Evolutionary conservation across 1,284 basidiomycete genomes (phyloP), one percentile per base, ranked within the genome.

Genomic region (Tremellales sp.): DNA sequence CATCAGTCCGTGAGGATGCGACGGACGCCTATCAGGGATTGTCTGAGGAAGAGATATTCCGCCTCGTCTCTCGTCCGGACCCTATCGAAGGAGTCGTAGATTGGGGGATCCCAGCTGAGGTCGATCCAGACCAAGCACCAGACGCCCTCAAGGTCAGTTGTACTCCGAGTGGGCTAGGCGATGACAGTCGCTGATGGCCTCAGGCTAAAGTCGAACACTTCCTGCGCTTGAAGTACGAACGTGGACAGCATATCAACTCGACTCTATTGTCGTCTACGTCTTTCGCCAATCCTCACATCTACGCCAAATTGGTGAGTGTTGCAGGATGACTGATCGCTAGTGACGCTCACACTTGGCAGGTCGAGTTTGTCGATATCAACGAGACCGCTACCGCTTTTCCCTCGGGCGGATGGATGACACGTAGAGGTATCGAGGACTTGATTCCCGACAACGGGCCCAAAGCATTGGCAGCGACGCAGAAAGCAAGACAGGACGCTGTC

Each of bases 281-380:
- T 0, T 97, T 97, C 73, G 84, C 89, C 24, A 97, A 98, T 64
- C 94, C 94, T 0, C 88, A 96, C 67, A 82, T 97, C 11, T 94
- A 94, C 70, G 79, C 87, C 3, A 89, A 92, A 60, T 82, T 98
- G 1, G 72, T 69, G 33, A 45, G 67, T n/a, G n/a, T n/a, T n/a
- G n/a, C 60, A 1, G 4, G 11, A 15, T 40, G 1, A 22, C 19
- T 35, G 23, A 12, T 45, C 29, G 29, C 10, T 21, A n/a, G 17
- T 46, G 33, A 39, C 7, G 36, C 25, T 45, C 24, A 47, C 43
- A 15, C 5, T 4, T 40, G 13, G 19, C 56, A 70, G 70, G 92
- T 97, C 51, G 85, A 91, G 65, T 88, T 93, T 72, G 83, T 94
- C 10, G 85, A 86, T 52, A 84, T 96, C 12, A 85, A 93, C 64